Evolutionary conservation across 371 early-diverging fungal species (phyloP), one percentile per base, ranked within the genome.

Genomic region (Choanephora cucurbitarum): DNA sequence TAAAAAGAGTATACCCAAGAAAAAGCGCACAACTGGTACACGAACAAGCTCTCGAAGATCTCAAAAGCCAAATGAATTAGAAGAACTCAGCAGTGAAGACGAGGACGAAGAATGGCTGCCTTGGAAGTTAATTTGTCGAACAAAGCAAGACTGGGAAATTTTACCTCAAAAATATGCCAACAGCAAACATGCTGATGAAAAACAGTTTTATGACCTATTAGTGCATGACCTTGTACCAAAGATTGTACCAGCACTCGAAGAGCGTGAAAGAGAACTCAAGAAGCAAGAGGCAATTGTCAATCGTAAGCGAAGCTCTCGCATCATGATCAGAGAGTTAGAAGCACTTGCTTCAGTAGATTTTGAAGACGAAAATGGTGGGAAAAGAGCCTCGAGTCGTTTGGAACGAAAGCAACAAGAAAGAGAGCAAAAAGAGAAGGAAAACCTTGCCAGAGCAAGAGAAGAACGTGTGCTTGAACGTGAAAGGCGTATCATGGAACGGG

Each of bases 271-370:
- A 44, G 73, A 75, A 43, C 47, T 67, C 28, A 70, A 67, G 44
- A 75, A 79, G 39, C 64, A 78, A 23, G 86, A 83, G 40, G 86
- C 86, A 1, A 57, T 85, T 8, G 52, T 66, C n/a, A 70, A 83
- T 41, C 77, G 87, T 34, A 90, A 88, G 53, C 58, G 91, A 40
- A 86, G 87, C 21, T 82, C 87, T 14, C 81, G 89, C 31, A 75
- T 88, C 18, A 80, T 85, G 57, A 72, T 81, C 45, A 71, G 68
- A 32, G 85, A 82, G 33, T 55, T 84, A 49, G 80, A 81, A 39
- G 64, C 73, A 18, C 64, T 80, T 22, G 84, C 57, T 47, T 19
- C 71, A 58, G 11, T 34, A 31, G 37, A 24, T 32, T 18, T 52
- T 34, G 41, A 53, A 48, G 41, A 18, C 13, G 18, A 32, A 4